Evolutionary conservation across 192 early-diverging fungal species (phyloP).

Genomic region (Spizellomyces punctatus): DNA sequence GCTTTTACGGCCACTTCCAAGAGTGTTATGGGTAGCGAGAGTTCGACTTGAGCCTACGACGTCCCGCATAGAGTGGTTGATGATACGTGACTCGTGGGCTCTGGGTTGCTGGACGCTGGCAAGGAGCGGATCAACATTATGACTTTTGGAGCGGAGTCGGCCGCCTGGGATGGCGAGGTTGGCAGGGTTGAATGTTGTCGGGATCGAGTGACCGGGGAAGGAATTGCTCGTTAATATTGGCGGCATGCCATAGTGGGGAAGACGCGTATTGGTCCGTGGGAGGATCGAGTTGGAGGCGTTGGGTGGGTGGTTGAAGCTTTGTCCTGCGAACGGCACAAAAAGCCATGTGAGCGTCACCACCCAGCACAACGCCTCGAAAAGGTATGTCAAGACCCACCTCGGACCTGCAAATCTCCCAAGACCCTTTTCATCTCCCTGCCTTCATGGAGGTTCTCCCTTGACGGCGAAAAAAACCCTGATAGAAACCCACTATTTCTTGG

Average conservation of each 20-base stretch:
- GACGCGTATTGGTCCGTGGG: neutral
- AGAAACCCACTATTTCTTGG: neutral
- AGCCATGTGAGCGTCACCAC: neutral
- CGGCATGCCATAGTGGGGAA: neutral
- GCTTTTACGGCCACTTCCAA: no score
- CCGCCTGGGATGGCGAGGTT: slow-evolving; percentile 53
- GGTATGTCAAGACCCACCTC: slow-evolving; percentile 6
- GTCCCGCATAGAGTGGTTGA: no score
- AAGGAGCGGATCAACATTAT: slow-evolving; percentile 34
- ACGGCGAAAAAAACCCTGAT: neutral
- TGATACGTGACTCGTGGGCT: no score
- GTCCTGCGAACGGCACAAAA: slow-evolving; percentile 15
- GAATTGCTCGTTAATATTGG: neutral
- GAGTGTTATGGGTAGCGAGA: no score
- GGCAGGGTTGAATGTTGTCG: slow-evolving; percentile 34
- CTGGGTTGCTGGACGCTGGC: slow-evolving; percentile 1
- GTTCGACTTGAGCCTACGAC: no score
- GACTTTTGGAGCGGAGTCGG: slow-evolving; percentile 34
- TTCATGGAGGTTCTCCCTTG: neutral
- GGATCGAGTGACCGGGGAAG: neutral
- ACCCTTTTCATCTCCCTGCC: neutral
- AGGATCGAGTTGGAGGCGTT: slow-evolving; percentile 22
- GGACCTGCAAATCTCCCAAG: slow-evolving; percentile 18
- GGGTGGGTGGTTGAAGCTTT: slow-evolving; percentile 22
- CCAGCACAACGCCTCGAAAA: neutral